phyloP scores from a whole-genome alignment of 208 protist genomes.

The Leishmania tarentolae region DNA sequence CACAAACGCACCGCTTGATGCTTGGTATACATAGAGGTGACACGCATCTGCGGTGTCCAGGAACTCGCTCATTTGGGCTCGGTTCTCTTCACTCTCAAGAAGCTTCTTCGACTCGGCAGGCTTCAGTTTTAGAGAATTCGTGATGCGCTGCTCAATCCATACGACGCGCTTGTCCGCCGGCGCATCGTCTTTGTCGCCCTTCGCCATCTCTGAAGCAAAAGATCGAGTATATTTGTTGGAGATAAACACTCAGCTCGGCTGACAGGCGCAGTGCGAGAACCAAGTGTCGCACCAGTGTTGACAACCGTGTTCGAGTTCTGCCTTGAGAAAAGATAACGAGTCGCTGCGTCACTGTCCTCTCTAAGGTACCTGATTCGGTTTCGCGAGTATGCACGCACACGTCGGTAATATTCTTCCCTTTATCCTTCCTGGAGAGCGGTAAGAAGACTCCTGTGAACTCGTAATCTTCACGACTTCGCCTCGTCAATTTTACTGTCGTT shows the following conservation, averaged over 20 bases:
- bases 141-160: conserved; percentile 93
- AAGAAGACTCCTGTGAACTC: neutral
- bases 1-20: conserved; percentile 65
- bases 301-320: neutral
- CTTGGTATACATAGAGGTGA: conserved; percentile 92
- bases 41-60: conserved; percentile 90
- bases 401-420: neutral
- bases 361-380: conserved; percentile 2
- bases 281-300: too few relatives aligned
- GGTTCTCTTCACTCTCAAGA: conserved; percentile 91
- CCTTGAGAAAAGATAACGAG: neutral
- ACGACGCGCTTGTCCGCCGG: conserved; percentile 90
- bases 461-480: neutral
- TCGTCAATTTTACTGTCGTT: neutral
- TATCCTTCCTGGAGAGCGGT: neutral
- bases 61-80: conserved; percentile 90
- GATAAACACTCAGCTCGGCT: neutral
- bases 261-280: neutral
- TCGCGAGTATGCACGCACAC: neutral
- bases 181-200: conserved; percentile 91
- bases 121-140: conserved; percentile 84
- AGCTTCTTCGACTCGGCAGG: conserved; percentile 92
- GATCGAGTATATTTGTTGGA: neutral
- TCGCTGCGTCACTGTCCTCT: neutral
- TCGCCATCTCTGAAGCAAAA: conserved; percentile 49